Conservation (phyloP, 2,329 filamentous ascomycete genomes). For the Fusarium neocosmosporiellum region DNA sequence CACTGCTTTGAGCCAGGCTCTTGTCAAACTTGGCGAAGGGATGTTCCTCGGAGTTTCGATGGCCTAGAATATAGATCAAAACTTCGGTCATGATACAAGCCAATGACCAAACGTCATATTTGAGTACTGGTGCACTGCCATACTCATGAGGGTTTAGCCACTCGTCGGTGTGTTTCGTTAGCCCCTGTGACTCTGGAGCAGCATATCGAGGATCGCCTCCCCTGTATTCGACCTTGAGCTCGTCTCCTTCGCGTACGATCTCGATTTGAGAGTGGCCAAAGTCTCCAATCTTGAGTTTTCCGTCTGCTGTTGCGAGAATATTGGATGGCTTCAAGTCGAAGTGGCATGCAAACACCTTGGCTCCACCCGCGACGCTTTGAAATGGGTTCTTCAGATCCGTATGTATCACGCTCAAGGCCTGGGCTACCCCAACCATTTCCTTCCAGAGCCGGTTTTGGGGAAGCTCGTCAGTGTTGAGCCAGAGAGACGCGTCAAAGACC, state of each 20-base stretch:
- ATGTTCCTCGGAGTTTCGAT: too few species aligned
- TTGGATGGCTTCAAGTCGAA: slow-evolving; percentile 14
- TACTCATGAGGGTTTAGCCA: too few species aligned
- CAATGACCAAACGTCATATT: neutral
- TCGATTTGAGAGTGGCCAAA: slow-evolving; percentile 1
- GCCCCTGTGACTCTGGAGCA: neutral
- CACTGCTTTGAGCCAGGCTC: neutral
- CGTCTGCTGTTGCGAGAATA: neutral
- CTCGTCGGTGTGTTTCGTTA: neutral
- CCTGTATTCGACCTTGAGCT: neutral
- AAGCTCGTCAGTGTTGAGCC: neutral
- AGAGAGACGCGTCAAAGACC: neutral
- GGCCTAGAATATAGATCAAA: too few species aligned
- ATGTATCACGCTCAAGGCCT: neutral
- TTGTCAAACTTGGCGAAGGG: neutral
- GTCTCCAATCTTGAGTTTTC: slow-evolving; percentile 7
- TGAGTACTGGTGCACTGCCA: neutral
- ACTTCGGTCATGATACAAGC: neutral
- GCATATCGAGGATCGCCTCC: neutral
- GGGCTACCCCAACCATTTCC: neutral
- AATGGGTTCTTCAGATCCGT: too few species aligned
- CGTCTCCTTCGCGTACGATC: too few species aligned
- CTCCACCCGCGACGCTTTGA: too few species aligned
- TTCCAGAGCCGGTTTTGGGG: neutral
- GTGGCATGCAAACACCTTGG: slow-evolving; percentile 3